Conservation (phyloP, 805 yeast species). For the Cyberlindnera suaveolens region DNA sequence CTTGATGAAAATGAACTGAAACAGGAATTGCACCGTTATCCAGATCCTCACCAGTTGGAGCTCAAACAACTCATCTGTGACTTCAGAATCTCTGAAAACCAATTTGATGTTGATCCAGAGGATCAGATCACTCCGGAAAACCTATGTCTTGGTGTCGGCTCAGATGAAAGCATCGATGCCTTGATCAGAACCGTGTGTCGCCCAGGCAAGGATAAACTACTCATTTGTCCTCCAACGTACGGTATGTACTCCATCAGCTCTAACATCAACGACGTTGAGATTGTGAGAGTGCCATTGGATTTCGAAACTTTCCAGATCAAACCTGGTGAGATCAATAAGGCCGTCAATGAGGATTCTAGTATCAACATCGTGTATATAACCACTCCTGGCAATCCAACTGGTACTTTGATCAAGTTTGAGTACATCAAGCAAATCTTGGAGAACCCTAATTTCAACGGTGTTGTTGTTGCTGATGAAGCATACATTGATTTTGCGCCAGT, state of each 20-base stretch:
- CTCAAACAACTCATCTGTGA: conserved; percentile 67
- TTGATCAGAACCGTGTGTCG: conserved; percentile 76
- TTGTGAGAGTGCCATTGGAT: conserved; percentile 69
- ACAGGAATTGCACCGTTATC: conserved; percentile 79
- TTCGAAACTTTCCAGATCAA: conserved; percentile 62
- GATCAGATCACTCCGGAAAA: conserved; percentile 50
- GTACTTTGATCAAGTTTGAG: conserved; percentile 45
- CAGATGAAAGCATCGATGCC: conserved; percentile 92
- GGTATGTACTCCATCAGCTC: conserved; percentile 96
- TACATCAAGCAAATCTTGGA: conserved; percentile 43
- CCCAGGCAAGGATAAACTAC: conserved; percentile 77
- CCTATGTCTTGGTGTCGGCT: conserved; percentile 91
- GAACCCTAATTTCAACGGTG: conserved; percentile 56
- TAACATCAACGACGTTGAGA: conserved; percentile 77
- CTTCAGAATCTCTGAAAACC: conserved; percentile 54
- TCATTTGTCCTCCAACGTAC: conserved; percentile 92
- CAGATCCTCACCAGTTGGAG: conserved; percentile 89
- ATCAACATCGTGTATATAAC: conserved; percentile 81
- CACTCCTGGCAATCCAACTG: conserved; percentile 98
- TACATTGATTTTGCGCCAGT: conserved; percentile 77
- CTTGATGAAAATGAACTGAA: conserved; percentile 37
- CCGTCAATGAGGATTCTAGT: conserved; percentile 46
- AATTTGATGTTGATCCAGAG: conserved; percentile 19
- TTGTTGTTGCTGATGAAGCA: conserved; percentile 90
- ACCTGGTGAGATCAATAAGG: conserved; percentile 44